Conservation (phyloP, 163 green algal species). For the Trebouxia gelatinosa region DNA sequence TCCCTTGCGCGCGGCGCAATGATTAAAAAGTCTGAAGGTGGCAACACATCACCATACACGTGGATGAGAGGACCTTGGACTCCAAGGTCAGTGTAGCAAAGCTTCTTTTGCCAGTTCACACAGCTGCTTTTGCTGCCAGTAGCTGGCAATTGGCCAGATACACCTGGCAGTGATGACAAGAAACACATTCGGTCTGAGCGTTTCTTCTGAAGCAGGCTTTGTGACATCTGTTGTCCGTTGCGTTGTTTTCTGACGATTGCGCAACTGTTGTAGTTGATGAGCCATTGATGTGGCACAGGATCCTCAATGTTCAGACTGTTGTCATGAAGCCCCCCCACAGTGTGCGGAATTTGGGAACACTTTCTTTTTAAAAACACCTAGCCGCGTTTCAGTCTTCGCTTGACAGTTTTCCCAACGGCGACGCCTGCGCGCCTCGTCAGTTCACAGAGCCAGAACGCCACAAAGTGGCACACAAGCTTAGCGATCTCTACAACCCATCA, state of each 20-base stretch:
- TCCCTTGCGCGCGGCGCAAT: conserved; percentile 15
- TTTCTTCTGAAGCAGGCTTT: conserved; percentile 11
- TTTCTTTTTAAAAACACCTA: background rate
- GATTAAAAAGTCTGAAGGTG: conserved; percentile 21
- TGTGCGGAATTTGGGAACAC: background rate
- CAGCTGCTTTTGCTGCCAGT: conserved; percentile 11
- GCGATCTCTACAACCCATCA: too few relatives aligned
- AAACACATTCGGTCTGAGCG: conserved; percentile 10
- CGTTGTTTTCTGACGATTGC: conserved; percentile 16
- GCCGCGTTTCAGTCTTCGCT: background rate
- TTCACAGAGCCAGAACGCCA: background rate
- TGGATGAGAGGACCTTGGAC: conserved; percentile 6
- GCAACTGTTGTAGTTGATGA: conserved; percentile 11
- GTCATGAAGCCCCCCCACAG: background rate
- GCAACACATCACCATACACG: conserved; percentile 20
- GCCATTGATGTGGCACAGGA: conserved; percentile 13
- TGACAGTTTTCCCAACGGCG: background rate
- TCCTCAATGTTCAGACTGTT: background rate
- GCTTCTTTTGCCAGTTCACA: conserved; percentile 14
- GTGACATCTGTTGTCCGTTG: conserved; percentile 6
- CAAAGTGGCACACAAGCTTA: background rate
- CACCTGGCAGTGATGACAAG: conserved; percentile 11
- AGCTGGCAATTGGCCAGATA: conserved; percentile 5
- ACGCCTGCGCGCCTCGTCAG: background rate
- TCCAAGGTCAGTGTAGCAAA: conserved; percentile 19